A percentile compares a stretch with the other conserved stretches of the same genome.
phyloP scores from a whole-genome alignment of 2,329 filamentous ascomycete species.

The Colletotrichum graminicola region DNA sequence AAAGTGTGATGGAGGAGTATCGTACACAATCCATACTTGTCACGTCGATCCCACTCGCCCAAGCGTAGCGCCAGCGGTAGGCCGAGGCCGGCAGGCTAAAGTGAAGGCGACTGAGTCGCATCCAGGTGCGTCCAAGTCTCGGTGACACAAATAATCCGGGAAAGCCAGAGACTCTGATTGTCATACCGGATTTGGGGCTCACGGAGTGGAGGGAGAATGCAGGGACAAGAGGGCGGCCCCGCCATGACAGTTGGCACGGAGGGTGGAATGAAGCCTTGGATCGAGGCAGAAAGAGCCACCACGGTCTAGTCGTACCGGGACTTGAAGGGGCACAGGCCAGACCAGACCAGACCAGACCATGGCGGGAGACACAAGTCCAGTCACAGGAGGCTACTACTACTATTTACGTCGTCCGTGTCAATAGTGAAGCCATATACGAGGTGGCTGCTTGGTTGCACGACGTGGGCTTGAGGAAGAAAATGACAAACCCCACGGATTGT shows the following conservation, averaged over 20 bases:
- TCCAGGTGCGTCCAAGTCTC: slow-evolving; percentile 15
- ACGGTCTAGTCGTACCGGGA: background rate
- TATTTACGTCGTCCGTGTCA: slow-evolving; percentile 14
- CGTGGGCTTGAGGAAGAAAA: slow-evolving; percentile 3
- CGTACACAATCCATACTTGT: no score
- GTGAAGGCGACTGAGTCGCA: slow-evolving; percentile 8
- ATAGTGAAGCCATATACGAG: slow-evolving; percentile 8
- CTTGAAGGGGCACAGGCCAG: slow-evolving; percentile 7
- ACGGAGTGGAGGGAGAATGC: background rate
- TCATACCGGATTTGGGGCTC: slow-evolving; percentile 6
- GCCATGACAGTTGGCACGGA: slow-evolving; percentile 28
- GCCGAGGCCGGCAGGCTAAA: slow-evolving; percentile 26
- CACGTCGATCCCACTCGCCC: slow-evolving; percentile 10
- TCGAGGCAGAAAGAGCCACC: slow-evolving; percentile 18
- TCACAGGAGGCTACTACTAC: background rate
- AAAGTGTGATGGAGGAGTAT: slow-evolving; percentile 1
- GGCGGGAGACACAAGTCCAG: slow-evolving; percentile 8
- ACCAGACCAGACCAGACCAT: no score
- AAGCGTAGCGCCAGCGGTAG: slow-evolving; percentile 14
- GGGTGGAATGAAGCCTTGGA: slow-evolving; percentile 28
- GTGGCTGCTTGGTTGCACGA: slow-evolving; percentile 14
- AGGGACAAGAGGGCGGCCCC: slow-evolving; percentile 16
- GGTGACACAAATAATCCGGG: slow-evolving; percentile 17
- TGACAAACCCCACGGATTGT: background rate
- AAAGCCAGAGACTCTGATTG: slow-evolving; percentile 12